A percentile compares a stretch with the other conserved stretches of the same genome.
phyloP scores from a whole-genome alignment of 352 stramenopile species.

The Phytophthora tubulina region DNA sequence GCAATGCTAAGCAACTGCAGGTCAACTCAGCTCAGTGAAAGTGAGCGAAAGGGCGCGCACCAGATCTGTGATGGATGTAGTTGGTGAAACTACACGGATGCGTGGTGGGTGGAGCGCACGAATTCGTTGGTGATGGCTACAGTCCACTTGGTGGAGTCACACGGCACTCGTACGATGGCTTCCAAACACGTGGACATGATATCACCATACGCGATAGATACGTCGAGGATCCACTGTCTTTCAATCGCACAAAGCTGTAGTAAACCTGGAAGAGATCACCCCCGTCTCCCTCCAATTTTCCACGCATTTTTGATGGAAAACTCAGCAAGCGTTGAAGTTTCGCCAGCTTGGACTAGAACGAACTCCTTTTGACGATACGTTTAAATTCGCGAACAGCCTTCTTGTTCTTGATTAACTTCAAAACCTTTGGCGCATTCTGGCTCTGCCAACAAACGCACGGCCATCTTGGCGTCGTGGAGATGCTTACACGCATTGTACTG shows the following conservation, averaged over 20 bases:
- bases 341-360: neutral
- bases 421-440: neutral
- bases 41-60: no score
- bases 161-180: neutral
- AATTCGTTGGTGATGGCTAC: neutral
- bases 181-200: no score
- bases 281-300: conserved; percentile 3
- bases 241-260: neutral
- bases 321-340: neutral
- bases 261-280: conserved; percentile 8
- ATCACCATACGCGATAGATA: no score
- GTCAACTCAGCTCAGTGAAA: no score
- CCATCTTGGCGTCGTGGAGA: neutral
- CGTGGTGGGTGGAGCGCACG: no score
- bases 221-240: neutral
- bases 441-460: neutral
- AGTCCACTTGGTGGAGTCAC: neutral
- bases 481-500: neutral
- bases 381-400: neutral
- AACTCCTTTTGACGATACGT: neutral
- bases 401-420: conserved; percentile 3
- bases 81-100: no score
- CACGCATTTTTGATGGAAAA: neutral
- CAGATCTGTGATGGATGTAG: no score
- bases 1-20: no score